Percentiles rank a stretch among this genome's conserved stretches.
These are phyloP conservation scores for Neospermospora avenae DNA, from an alignment of 2,329 filamentous ascomycete genomes.

Conservation along the genomic window DNA sequence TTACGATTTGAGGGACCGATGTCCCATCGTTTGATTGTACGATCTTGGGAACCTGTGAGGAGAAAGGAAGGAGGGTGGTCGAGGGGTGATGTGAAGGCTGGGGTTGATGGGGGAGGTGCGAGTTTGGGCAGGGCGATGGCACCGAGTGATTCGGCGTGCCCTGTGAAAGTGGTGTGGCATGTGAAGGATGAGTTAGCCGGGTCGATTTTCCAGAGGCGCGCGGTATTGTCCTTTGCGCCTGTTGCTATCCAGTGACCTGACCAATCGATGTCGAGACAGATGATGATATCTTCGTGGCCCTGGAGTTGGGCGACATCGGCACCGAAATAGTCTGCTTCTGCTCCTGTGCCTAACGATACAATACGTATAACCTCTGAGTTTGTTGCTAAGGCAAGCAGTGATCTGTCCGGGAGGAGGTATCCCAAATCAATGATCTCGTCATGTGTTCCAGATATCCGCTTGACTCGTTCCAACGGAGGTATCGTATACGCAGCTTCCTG, in stretches of 20 bases:
- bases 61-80: slow-evolving; percentile 79
- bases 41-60: slow-evolving; percentile 90
- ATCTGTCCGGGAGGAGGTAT: slow-evolving; percentile 77
- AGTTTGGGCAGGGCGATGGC: slow-evolving; percentile 79
- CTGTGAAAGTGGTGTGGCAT: slow-evolving; percentile 81
- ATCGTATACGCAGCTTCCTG: slow-evolving; percentile 34
- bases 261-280: slow-evolving; percentile 92
- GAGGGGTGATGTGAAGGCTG: slow-evolving; percentile 69
- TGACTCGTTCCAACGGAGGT: slow-evolving; percentile 44
- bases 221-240: slow-evolving; percentile 94
- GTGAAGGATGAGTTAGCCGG: slow-evolving; percentile 68
- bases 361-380: slow-evolving; percentile 93
- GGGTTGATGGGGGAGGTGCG: slow-evolving; percentile 63
- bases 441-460: slow-evolving; percentile 90
- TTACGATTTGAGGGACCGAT: slow-evolving; percentile 54
- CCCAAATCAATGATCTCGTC: slow-evolving; percentile 96
- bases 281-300: slow-evolving; percentile 93
- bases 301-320: slow-evolving; percentile 83
- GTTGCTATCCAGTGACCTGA: slow-evolving; percentile 96
- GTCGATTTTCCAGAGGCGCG: slow-evolving; percentile 85
- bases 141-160: slow-evolving; percentile 90
- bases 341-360: slow-evolving; percentile 60
- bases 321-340: slow-evolving; percentile 66
- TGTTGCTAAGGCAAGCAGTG: slow-evolving; percentile 83
- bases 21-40: slow-evolving; percentile 94